These are phyloP conservation scores for Auricularia sp. DNA, from an alignment of 768 basidiomycete species.

Conservation along the genomic window DNA sequence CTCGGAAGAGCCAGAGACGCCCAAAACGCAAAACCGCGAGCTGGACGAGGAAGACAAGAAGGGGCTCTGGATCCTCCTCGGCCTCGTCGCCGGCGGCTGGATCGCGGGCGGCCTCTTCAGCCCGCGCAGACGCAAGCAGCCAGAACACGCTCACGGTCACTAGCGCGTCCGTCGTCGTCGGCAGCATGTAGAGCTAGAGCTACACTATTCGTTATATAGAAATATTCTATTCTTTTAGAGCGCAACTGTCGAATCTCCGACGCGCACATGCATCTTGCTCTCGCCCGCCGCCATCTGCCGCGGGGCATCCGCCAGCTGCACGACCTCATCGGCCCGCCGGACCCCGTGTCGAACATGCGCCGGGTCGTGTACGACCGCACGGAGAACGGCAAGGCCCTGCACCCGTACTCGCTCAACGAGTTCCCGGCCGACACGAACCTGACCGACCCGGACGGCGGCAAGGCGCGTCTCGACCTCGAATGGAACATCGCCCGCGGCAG, in stretches of 20 bases:
- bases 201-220: no score
- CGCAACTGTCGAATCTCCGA: not conserved
- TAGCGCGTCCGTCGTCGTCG: no score
- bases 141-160: not conserved
- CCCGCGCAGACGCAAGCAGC: not conserved
- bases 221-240: not conserved
- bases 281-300: not conserved
- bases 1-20: constrained; percentile 9
- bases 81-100: constrained; percentile 40
- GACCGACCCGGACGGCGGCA: constrained; percentile 14
- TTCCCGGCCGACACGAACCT: constrained; percentile 34
- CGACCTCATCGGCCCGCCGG: constrained; percentile 55
- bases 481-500: constrained; percentile 62
- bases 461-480: constrained; percentile 48
- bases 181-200: no score
- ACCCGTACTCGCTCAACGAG: constrained; percentile 74
- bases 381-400: constrained; percentile 20
- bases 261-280: not conserved
- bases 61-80: constrained; percentile 40
- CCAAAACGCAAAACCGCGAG: constrained; percentile 18
- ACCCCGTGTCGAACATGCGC: constrained; percentile 70
- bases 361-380: constrained; percentile 60
- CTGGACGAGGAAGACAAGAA: constrained; percentile 34
- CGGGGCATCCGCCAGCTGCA: not conserved
- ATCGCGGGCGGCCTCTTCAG: constrained; percentile 27